Evolutionary conservation across 2,329 filamentous ascomycete genomes (phyloP).

Genomic region (Fusarium goolgardi): DNA sequence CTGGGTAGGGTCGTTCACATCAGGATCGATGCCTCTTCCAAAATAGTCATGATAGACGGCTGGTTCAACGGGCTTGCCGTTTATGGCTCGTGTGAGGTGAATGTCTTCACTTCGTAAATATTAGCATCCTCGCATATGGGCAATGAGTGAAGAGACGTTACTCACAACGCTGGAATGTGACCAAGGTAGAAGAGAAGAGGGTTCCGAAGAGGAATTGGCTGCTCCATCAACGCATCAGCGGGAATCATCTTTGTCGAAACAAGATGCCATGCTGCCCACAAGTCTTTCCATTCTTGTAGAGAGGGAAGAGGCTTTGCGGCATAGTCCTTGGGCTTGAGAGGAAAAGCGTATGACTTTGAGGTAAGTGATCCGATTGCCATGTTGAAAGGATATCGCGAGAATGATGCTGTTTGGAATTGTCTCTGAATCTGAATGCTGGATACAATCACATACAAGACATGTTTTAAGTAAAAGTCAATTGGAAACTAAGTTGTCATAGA

Average conservation of each 20-base stretch:
- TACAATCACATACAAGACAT: constrained; percentile 1
- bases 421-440: constrained; percentile 3
- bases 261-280: constrained; percentile 6
- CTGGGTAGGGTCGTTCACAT: constrained; percentile 1
- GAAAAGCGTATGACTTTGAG: constrained; percentile 31
- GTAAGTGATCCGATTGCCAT: constrained; percentile 3
- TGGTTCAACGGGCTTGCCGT: neutral
- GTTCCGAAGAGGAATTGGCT: neutral
- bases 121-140: neutral
- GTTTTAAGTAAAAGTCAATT: neutral
- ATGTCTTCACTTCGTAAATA: neutral
- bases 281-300: constrained; percentile 1
- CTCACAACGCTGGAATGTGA: constrained; percentile 1
- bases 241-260: constrained; percentile 3
- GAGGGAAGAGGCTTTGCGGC: neutral
- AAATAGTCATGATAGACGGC: constrained; percentile 1
- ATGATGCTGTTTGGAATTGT: neutral
- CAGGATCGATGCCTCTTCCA: constrained; percentile 1
- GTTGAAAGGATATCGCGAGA: neutral
- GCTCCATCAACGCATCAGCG: neutral
- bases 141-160: neutral
- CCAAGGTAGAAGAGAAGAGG: constrained; percentile 4
- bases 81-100: neutral
- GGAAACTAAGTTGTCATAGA: neutral
- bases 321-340: constrained; percentile 6